These are phyloP conservation scores for Pleurotus djamor DNA, from an alignment of 768 basidiomycete genomes.

Conservation along the genomic window DNA sequence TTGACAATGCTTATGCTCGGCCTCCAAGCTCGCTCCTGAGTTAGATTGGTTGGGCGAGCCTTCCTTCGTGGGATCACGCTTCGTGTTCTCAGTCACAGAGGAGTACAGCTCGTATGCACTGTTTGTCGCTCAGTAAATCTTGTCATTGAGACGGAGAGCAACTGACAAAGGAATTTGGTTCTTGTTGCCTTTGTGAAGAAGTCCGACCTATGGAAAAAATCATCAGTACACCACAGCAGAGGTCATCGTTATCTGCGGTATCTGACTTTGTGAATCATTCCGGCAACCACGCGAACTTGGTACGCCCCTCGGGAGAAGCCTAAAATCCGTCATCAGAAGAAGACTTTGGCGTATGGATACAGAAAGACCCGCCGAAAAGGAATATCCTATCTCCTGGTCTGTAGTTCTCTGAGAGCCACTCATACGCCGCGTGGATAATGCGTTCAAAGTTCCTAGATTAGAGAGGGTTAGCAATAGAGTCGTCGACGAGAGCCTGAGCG, in stretches of 20 bases:
- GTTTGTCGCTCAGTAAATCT: background rate
- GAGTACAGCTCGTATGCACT: background rate
- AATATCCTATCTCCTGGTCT: slow-evolving; percentile 20
- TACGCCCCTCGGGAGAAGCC: slow-evolving; percentile 34
- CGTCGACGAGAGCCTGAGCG: background rate
- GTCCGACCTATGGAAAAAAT: slow-evolving; percentile 10
- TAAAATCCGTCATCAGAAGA: slow-evolving; percentile 6
- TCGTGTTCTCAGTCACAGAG: no score
- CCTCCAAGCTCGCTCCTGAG: no score
- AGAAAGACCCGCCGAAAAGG: slow-evolving; percentile 18
- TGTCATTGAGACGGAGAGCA: no score
- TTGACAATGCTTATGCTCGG: slow-evolving; percentile 9
- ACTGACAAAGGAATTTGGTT: background rate
- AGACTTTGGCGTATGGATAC: background rate
- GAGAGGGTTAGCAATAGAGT: background rate
- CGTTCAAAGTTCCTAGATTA: slow-evolving; percentile 28
- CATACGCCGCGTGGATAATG: slow-evolving; percentile 21
- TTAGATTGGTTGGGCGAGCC: no score
- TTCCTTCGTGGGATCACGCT: no score
- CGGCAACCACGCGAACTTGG: slow-evolving; percentile 25
- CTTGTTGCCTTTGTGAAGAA: slow-evolving; percentile 2
- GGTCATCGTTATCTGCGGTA: background rate
- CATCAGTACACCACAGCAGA: background rate
- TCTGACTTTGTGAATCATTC: slow-evolving; percentile 24
- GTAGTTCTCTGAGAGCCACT: slow-evolving; percentile 25